A percentile compares a stretch with the other conserved stretches of the same genome.
Evolutionary conservation across 352 stramenopile genomes (phyloP).

Genomic region (Phytopythium aichiense): DNA sequence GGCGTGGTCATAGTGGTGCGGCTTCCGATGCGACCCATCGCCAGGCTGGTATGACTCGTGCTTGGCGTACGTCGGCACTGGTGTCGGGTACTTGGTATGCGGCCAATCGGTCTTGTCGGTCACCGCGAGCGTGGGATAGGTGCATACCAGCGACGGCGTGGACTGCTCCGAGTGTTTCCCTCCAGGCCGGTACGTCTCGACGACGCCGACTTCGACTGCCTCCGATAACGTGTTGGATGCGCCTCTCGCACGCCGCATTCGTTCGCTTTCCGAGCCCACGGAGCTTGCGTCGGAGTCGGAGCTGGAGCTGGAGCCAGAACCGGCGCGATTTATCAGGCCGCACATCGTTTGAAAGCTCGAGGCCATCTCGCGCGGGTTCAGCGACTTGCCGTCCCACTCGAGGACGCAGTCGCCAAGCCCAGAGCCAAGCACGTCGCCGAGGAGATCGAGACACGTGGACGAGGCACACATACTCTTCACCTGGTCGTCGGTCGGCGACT

Average conservation of each 20-base stretch:
- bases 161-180: background rate
- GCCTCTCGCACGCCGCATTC: background rate
- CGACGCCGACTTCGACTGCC: background rate
- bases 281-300: background rate
- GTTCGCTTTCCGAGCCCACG: background rate
- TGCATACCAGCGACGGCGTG: background rate
- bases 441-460: background rate
- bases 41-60: background rate
- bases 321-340: background rate
- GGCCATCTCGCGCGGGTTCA: conserved; percentile 1
- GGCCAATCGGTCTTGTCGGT: background rate
- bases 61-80: background rate
- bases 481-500: conserved; percentile 4
- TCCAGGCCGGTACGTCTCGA: background rate
- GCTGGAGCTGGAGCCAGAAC: background rate
- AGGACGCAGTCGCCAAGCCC: background rate
- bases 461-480: conserved; percentile 1
- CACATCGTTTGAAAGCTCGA: background rate
- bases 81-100: too few relatives aligned
- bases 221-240: background rate
- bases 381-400: background rate
- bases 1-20: background rate
- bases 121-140: background rate
- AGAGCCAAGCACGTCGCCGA: background rate
- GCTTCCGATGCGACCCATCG: background rate